Base-by-base conservation (phyloP, 805 yeast species). In the Hanseniaspora nectarophila region DNA sequence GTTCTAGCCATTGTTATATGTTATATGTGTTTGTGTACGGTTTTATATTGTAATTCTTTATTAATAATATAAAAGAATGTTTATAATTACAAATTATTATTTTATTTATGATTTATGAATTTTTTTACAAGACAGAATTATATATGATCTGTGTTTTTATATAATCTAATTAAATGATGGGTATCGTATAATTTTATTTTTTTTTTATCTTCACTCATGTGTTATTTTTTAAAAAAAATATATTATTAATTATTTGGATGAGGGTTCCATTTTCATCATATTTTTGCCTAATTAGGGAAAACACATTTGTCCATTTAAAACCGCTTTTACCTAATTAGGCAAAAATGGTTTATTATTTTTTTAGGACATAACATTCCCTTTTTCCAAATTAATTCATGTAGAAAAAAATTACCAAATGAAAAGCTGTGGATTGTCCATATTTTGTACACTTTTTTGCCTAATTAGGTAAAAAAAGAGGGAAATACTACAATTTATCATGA, bases 1-100 rank as follows among this genome's bases (percentile, higher is more conserved):
- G 94, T 85, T 84, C 92, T 85, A 66, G 94, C 94, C 94, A 85
- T 85, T 68, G 16, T 46, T 46, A 37, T 31, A 44, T 51, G 29
- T 51, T 38, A 32, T 7, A 38, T 23, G 16, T 35, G 26, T 49
- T 42, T 42, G 21, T 42, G 53, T 49, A 42, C 45, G 52, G 48
- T 43, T 31, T 53, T 39, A 15, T 15, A n/a, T 24, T 44, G 43
- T 16, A 15, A 15, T 49, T 33, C 23, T 44, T 33, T 29, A 31
- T 8, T 18, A 7, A 10, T 20, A 43, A 29, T 15, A 7, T 4
- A 5, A 44, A n/a, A n/a, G 8, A n/a, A 23, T 1, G 5, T n/a
- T n/a, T n/a, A 26, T 26, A 26, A 26, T 9, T 28, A 28, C 8
- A 6, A 28, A 28, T 8, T 43, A 16, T 29, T 29, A 32, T 21